These are phyloP conservation scores for Hypoxylon lienhwacheense DNA, from an alignment of 495 filamentous ascomycete species.

Conservation along the genomic window DNA sequence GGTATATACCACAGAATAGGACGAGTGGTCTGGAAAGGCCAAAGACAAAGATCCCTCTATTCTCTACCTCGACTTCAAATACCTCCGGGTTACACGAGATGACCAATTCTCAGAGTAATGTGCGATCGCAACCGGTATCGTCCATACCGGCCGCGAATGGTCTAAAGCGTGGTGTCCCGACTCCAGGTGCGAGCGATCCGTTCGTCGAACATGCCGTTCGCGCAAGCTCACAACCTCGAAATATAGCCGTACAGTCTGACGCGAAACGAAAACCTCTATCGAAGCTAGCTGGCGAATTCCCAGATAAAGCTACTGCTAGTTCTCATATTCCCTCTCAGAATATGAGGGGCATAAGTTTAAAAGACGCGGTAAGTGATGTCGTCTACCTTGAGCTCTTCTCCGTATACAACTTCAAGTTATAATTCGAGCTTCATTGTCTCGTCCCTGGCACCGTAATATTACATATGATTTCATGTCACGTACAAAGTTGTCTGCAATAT, in stretches of 20 bases:
- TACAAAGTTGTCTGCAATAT: neutral
- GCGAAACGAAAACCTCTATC: slow-evolving; percentile 62
- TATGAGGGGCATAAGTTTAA: slow-evolving; percentile 26
- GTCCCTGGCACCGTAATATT: neutral
- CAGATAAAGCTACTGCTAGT: slow-evolving; percentile 26
- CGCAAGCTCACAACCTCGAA: slow-evolving; percentile 25
- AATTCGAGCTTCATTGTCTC: neutral
- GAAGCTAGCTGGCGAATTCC: slow-evolving; percentile 57
- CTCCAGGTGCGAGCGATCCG: slow-evolving; percentile 39
- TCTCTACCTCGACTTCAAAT: slow-evolving; percentile 15
- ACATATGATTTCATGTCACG: neutral
- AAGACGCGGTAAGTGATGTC: slow-evolving; percentile 29
- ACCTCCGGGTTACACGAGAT: slow-evolving; percentile 43
- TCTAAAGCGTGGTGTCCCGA: slow-evolving; percentile 43
- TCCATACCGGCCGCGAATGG: slow-evolving; percentile 50
- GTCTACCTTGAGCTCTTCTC: neutral
- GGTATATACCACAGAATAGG: slow-evolving; percentile 9
- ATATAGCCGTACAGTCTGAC: slow-evolving; percentile 50
- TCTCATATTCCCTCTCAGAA: slow-evolving; percentile 16
- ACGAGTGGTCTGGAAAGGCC: slow-evolving; percentile 22
- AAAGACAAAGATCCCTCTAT: slow-evolving; percentile 13
- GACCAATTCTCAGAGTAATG: slow-evolving; percentile 67
- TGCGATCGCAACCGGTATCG: slow-evolving; percentile 57
- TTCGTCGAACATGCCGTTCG: neutral
- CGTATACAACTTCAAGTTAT: neutral